A percentile compares a stretch with the other conserved stretches of the same genome.
Evolutionary conservation across 116 monocot genomes (phyloP).

Genomic region (Posidonia oceanica): DNA sequence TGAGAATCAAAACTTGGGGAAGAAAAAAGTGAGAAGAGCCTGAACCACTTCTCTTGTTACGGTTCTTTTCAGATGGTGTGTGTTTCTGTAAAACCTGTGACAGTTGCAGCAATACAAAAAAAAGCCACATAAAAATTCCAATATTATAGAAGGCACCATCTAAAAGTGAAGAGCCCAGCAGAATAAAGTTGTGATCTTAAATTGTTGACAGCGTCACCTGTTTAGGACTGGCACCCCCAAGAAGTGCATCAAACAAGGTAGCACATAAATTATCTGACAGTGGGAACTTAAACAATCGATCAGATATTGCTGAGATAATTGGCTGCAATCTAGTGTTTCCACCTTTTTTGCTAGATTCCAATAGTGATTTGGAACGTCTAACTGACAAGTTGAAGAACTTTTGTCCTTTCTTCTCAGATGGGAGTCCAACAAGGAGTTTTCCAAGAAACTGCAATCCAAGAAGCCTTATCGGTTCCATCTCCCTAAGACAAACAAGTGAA

Average conservation of each 20-base stretch:
- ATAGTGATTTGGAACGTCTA: conserved; percentile 53
- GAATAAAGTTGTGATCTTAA: neutral
- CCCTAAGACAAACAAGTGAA: conserved; percentile 32
- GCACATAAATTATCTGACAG: conserved; percentile 90
- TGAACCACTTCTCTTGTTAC: conserved; percentile 31
- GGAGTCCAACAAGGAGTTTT: conserved; percentile 62
- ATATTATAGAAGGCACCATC: neutral
- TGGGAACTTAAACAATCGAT: conserved; percentile 66
- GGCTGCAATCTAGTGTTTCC: conserved; percentile 23
- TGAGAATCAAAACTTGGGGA: conserved; percentile 80
- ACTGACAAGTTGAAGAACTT: conserved; percentile 74
- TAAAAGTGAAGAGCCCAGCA: neutral
- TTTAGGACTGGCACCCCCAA: conserved; percentile 98
- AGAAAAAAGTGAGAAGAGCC: conserved; percentile 57
- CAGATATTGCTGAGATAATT: conserved; percentile 59
- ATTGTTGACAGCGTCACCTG: conserved; percentile 39
- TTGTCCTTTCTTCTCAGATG: conserved; percentile 58
- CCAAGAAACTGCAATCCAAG: conserved; percentile 91
- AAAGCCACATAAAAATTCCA: neutral
- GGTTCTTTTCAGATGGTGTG: conserved; percentile 28
- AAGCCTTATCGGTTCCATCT: conserved; percentile 80
- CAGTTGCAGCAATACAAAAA: neutral
- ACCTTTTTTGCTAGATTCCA: conserved; percentile 51
- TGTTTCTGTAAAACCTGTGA: conserved; percentile 73
- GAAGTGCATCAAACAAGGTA: conserved; percentile 94